phyloP scores from a whole-genome alignment of 371 early-diverging fungal species.

The Mucor sp. region DNA sequence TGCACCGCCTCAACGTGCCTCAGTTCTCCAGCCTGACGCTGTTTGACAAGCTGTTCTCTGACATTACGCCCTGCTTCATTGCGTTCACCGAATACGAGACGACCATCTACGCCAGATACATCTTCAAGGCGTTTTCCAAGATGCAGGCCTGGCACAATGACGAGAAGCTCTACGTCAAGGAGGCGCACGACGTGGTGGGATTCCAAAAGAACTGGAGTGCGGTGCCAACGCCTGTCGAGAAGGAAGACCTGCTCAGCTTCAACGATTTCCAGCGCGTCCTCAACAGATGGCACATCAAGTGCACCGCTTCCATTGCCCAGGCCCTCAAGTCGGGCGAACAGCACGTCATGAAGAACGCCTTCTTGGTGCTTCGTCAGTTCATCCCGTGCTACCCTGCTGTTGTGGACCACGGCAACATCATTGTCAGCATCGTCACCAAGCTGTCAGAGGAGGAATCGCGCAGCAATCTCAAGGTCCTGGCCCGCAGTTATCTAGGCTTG shows the following conservation, averaged over 20 bases:
- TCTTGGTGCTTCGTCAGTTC: conserved; percentile 70
- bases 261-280: conserved; percentile 74
- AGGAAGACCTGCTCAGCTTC: conserved; percentile 59
- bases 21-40: conserved; percentile 81
- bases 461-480: conserved; percentile 47
- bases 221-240: conserved; percentile 41
- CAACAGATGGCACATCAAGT: conserved; percentile 78
- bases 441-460: conserved; percentile 36
- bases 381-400: conserved; percentile 65
- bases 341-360: conserved; percentile 74
- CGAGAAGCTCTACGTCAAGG: conserved; percentile 55
- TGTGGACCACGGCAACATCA: conserved; percentile 51
- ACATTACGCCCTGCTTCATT: conserved; percentile 53
- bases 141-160: conserved; percentile 65
- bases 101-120: conserved; percentile 69
- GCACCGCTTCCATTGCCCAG: conserved; percentile 48
- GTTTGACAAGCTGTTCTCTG: conserved; percentile 69
- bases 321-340: conserved; percentile 67
- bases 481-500: conserved; percentile 38
- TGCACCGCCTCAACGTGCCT: conserved; percentile 77
- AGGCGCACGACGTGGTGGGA: conserved; percentile 69
- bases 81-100: conserved; percentile 80
- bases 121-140: conserved; percentile 60
- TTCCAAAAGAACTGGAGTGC: conserved; percentile 72
- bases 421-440: conserved; percentile 33